These are phyloP conservation scores for Xylaria sp. DNA, from an alignment of 2,329 filamentous ascomycete species.

Conservation along the genomic window DNA sequence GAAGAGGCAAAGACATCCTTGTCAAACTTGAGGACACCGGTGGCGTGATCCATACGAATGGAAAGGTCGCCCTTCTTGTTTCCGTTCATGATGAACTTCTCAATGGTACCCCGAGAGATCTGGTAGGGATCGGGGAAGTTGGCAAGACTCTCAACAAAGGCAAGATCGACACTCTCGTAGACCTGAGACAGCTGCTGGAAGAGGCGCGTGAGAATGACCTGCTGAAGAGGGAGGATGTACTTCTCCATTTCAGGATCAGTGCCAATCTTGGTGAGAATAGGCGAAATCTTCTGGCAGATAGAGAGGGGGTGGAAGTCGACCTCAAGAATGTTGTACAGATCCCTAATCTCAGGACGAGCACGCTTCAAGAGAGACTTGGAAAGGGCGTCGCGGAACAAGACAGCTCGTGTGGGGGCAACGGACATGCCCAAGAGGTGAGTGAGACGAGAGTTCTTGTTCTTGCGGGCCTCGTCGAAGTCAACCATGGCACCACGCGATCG, in stretches of 20 bases:
- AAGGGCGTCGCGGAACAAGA: slow-evolving; percentile 90
- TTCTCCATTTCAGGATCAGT: slow-evolving; percentile 94
- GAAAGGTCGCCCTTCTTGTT: slow-evolving; percentile 99
- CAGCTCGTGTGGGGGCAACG: slow-evolving; percentile 78
- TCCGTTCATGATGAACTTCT: slow-evolving; percentile 99
- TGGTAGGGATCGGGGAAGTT: slow-evolving; percentile 96
- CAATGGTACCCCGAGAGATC: slow-evolving; percentile 82
- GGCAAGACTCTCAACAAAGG: slow-evolving; percentile 88
- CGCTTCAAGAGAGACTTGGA: slow-evolving; percentile 93
- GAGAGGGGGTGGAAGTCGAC: slow-evolving; percentile 98
- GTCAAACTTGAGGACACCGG: slow-evolving; percentile 92
- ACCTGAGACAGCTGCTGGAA: slow-evolving; percentile 99
- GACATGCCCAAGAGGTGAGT: slow-evolving; percentile 95
- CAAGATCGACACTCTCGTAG: slow-evolving; percentile 93
- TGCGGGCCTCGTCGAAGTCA: slow-evolving; percentile 92
- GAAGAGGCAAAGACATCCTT: slow-evolving; percentile 97
- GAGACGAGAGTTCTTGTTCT: slow-evolving; percentile 97
- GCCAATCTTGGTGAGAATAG: slow-evolving; percentile 89
- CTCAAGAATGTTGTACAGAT: slow-evolving; percentile 97
- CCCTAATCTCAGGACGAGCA: slow-evolving; percentile 87
- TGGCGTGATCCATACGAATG: slow-evolving; percentile 92
- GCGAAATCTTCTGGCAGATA: slow-evolving; percentile 98
- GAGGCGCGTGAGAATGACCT: slow-evolving; percentile 94
- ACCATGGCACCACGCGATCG: slow-evolving; percentile 92
- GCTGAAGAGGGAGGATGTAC: slow-evolving; percentile 91